Evolutionary conservation across 345 rosid genomes (phyloP).

Genomic region (Alliaria petiolata): DNA sequence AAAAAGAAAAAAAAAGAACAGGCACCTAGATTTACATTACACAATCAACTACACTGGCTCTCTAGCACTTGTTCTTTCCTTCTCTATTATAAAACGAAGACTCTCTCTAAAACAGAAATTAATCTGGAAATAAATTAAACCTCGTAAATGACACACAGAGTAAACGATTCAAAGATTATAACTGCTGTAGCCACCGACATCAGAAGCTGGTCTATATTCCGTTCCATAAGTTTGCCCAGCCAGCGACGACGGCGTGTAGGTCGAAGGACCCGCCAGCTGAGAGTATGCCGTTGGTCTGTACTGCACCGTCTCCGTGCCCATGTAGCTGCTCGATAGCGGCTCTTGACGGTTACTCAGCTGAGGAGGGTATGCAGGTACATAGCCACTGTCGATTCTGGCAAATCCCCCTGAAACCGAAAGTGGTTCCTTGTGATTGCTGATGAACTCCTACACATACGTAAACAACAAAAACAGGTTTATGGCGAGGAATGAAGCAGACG

Average conservation of each 20-base stretch:
- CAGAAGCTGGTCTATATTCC: conserved; percentile 34
- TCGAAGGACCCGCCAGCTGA: conserved; percentile 20
- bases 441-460: conserved; percentile 22
- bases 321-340: conserved; percentile 18
- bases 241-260: conserved; percentile 14
- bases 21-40: conserved; percentile 27
- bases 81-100: conserved; percentile 9
- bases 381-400: conserved; percentile 24
- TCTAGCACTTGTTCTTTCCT: not conserved
- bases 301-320: conserved; percentile 24
- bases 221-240: conserved; percentile 27
- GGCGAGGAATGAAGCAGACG: not conserved
- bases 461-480: not conserved
- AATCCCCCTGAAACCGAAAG: conserved; percentile 22
- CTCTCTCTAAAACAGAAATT: not conserved
- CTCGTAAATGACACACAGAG: not conserved
- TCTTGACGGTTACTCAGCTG: conserved; percentile 29
- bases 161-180: conserved; percentile 15
- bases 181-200: conserved; percentile 28
- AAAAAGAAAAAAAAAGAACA: not conserved
- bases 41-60: conserved; percentile 23
- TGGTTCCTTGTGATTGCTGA: conserved; percentile 37
- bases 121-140: not conserved
- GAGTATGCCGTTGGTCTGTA: conserved; percentile 27
- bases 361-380: conserved; percentile 32